Evolutionary conservation across 2,329 filamentous ascomycete genomes (phyloP).

Genomic region (Colletotrichum australisinense): DNA sequence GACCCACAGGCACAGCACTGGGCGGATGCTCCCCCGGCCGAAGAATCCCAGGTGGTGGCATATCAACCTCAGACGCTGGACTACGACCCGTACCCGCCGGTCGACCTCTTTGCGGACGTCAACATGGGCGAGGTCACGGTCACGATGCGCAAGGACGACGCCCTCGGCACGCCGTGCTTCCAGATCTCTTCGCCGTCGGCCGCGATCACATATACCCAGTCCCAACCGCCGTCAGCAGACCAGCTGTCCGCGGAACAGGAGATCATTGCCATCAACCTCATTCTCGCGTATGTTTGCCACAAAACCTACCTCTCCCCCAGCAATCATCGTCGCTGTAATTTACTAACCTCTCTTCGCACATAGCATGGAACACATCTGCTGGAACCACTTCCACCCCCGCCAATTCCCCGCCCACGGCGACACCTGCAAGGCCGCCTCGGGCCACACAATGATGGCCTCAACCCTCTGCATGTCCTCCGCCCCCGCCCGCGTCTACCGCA

Average conservation of each 20-base stretch:
- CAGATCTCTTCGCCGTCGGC: conserved; percentile 49
- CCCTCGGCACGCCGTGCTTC: conserved; percentile 55
- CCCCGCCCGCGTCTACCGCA: conserved; percentile 46
- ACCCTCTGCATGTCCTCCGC: conserved; percentile 55
- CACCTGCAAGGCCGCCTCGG: conserved; percentile 45
- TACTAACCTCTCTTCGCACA: background rate
- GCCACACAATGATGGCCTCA: conserved; percentile 58
- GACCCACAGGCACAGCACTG: conserved; percentile 18
- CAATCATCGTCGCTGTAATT: background rate
- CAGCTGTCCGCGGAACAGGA: conserved; percentile 53
- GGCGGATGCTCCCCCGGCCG: conserved; percentile 6
- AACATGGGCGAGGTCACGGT: conserved; percentile 52
- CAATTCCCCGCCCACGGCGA: conserved; percentile 50
- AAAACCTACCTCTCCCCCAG: background rate
- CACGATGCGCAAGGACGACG: conserved; percentile 54
- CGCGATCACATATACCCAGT: conserved; percentile 34
- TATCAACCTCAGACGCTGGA: background rate
- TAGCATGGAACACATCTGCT: conserved; percentile 65
- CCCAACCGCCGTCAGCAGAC: conserved; percentile 37
- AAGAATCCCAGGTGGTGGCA: background rate
- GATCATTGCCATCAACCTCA: conserved; percentile 63
- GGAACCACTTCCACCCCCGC: conserved; percentile 58
- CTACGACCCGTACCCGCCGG: conserved; percentile 28
- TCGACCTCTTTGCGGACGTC: conserved; percentile 47
- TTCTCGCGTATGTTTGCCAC: conserved; percentile 57